Base-by-base conservation (phyloP, 352 stramenopile species). In the Globisporangium recalcitrans region DNA sequence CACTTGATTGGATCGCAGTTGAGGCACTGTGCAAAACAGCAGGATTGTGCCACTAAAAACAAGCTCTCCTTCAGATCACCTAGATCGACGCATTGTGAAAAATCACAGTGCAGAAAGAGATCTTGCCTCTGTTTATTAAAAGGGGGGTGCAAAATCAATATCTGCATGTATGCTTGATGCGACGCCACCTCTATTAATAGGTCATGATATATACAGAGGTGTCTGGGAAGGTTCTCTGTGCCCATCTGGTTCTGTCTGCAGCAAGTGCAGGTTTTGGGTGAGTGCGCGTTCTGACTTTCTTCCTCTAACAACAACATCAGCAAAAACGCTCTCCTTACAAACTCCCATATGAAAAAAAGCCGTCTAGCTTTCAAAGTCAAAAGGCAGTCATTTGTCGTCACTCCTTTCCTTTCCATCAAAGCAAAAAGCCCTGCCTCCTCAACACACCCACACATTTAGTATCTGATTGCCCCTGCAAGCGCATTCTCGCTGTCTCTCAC, bases 341-440 rank as follows among this genome's bases (percentile, higher is more conserved):
- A 63, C 22, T 38, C 58, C 24, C 32, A 63, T 63, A 63, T 7
- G n/a, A 58, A 58, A n/a, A 26, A 24, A n/a, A 24, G 38, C 16
- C 21, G 24, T 36, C 36, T n/a, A 24, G 16, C 19, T 38, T 44
- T 44, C 14, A 21, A 44, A 44, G n/a, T 14, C 13, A 42, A 44
- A 44, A 13, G n/a, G 19, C 10, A 10, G 21, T 36, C 34, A 19
- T 26, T 51, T n/a, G 34, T 49, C 19, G 22, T 27, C 54, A 38
- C 54, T 52, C 54, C 38, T 60, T 47, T 59, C 32, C n/a, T 58
- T 36, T 56, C 10, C 29, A 46, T 46, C 38, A 46, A 46, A 46
- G 38, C 38, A 6, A n/a, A n/a, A n/a, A 4, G 1, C 11, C 11
- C 13, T 13, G 16, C 38, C 38, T 16, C n/a, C 27, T 5, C 27